Base-by-base conservation (phyloP, 225 moss, liverwort and hornwort species). In the Asterella californica region DNA sequence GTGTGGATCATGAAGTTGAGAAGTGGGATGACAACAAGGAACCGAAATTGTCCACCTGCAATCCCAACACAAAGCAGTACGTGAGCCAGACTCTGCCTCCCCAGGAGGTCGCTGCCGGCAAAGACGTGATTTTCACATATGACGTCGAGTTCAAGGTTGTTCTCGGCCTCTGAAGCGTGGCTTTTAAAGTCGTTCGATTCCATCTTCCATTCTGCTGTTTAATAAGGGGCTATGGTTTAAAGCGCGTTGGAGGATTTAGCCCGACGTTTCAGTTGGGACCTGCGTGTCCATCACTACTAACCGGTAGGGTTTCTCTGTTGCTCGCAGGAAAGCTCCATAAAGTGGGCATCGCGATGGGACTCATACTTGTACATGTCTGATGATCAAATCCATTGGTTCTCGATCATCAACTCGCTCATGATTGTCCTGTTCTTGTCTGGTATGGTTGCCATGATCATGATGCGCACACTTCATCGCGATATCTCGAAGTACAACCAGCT, bases 381-480 rank as follows among this genome's bases (percentile, higher is more conserved):
- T 80, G 91, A 93, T 42, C 94, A 95, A 84, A 95, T 95, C 55
- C 94, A 95, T 68, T 95, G 94, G 94, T 95, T 95, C 67, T 95
- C 94, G 10, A 95, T 95, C 75, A 93, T 95, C 78, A 95, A 95
- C 83, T 95, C 94, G 4, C 87, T 95, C 70, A 91, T 95, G 94
- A 95, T 95, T 62, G 94, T 95, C 47, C 82, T 95, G 85, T 95
- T 95, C 79, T 86, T 96, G 67, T 96, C 94, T 77, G 96, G 94
- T 60, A 96, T 96, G 96, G 96, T 96, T 79, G 96, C 96, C 48
- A 94, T 96, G 96, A 96, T 96, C 83, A 96, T 96, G 96, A 94
- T 96, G 96, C 92, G 96, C 81, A 96, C 96, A 15, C 92, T 96
- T 10, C 92, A 94, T 80, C 94, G 94, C 22, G 96, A 96, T 80